These are phyloP conservation scores for Nevesoporus exiguus DNA, from an alignment of 768 basidiomycete genomes.

Conservation along the genomic window DNA sequence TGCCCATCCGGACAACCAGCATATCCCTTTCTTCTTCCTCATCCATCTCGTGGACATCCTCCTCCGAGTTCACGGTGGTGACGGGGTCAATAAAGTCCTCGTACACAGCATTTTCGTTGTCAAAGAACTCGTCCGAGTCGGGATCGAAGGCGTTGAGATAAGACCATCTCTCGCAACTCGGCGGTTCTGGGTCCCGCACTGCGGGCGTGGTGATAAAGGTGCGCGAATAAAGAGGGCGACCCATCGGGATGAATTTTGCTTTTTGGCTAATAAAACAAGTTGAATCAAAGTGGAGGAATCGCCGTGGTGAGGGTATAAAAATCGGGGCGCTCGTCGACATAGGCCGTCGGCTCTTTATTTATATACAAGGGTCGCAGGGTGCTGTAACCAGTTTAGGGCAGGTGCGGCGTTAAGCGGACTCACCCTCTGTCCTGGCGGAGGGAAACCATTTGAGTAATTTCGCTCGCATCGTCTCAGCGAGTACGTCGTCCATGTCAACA, in stretches of 20 bases:
- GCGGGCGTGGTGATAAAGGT: slow-evolving; percentile 36
- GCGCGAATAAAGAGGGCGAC: slow-evolving; percentile 57
- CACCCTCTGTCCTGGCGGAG: background rate
- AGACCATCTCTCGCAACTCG: slow-evolving; percentile 57
- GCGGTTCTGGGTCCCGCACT: slow-evolving; percentile 44
- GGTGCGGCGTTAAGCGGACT: slow-evolving; percentile 32
- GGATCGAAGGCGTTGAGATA: slow-evolving; percentile 69
- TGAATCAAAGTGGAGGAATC: background rate
- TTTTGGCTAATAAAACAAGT: slow-evolving; percentile 29
- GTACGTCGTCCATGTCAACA: too few relatives aligned
- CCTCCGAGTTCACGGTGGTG: slow-evolving; percentile 2
- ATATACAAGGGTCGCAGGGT: slow-evolving; percentile 11
- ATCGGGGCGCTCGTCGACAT: background rate
- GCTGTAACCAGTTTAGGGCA: slow-evolving; percentile 29
- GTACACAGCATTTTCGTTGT: slow-evolving; percentile 51
- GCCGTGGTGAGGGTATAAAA: slow-evolving; percentile 12
- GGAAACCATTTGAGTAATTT: background rate
- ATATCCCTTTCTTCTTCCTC: slow-evolving; percentile 33
- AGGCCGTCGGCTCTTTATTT: slow-evolving; percentile 7
- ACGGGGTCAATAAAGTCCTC: slow-evolving; percentile 60
- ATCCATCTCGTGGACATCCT: slow-evolving; percentile 16
- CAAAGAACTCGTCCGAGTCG: slow-evolving; percentile 76
- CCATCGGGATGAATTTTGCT: slow-evolving; percentile 37
- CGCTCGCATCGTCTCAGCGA: background rate
- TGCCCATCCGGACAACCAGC: slow-evolving; percentile 29